phyloP scores from a whole-genome alignment of 768 basidiomycete species.

The Xerocomellus dryophilus region DNA sequence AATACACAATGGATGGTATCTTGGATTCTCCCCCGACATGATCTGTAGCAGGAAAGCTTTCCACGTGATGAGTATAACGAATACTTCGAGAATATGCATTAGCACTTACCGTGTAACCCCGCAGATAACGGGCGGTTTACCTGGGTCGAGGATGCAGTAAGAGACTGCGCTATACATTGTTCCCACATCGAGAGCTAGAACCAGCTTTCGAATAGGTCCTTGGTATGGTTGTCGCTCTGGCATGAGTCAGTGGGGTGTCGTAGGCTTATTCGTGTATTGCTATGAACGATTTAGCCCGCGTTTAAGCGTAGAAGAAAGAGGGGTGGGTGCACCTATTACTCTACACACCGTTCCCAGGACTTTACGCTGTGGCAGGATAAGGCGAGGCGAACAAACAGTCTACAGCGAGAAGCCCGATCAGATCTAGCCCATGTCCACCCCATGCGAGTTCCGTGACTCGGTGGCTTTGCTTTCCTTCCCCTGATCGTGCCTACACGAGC shows the following conservation, averaged over 20 bases:
- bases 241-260: conserved; percentile 13
- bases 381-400: conserved; percentile 12
- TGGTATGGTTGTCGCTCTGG: conserved; percentile 36
- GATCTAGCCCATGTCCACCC: conserved; percentile 1
- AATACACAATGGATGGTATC: conserved; percentile 49
- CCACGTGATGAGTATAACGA: conserved; percentile 3
- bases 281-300: neutral
- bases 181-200: conserved; percentile 52
- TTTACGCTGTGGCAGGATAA: conserved; percentile 10
- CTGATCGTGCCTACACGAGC: no score
- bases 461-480: neutral
- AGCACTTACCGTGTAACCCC: conserved; percentile 24
- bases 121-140: conserved; percentile 23
- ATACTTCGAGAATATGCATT: neutral
- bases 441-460: conserved; percentile 9
- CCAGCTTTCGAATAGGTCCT: conserved; percentile 41
- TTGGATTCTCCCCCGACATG: conserved; percentile 47
- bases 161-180: conserved; percentile 51
- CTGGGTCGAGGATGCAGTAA: conserved; percentile 36
- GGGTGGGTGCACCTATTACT: neutral
- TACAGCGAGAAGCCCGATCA: conserved; percentile 5
- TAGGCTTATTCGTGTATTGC: neutral
- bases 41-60: conserved; percentile 47
- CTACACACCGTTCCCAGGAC: neutral
- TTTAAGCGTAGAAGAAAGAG: neutral